Conservation (phyloP, 306 rosid species). For the Cicer bijugum region DNA sequence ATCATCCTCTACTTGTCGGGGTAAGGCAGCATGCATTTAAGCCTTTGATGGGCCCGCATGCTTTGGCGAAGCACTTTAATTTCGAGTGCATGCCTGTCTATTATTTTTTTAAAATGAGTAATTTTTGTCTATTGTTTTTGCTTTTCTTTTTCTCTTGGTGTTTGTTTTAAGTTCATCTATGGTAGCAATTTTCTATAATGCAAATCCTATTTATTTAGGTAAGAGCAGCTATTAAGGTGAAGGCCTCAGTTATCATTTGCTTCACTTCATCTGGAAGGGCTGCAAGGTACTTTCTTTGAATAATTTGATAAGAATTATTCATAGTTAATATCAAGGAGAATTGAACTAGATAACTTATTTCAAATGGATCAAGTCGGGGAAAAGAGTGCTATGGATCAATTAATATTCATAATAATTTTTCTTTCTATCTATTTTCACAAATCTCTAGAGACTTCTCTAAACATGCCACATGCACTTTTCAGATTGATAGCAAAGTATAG, state of each 20-base stretch:
- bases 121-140: slow-evolving; percentile 31
- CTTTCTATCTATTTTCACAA: slow-evolving; percentile 24
- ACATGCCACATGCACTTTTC: slow-evolving; percentile 40
- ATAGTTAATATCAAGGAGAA: slow-evolving; percentile 16
- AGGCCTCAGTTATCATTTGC: slow-evolving; percentile 95
- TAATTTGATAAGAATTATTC: slow-evolving; percentile 15
- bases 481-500: slow-evolving; percentile 93
- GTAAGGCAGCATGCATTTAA: slow-evolving; percentile 11
- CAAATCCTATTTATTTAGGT: slow-evolving; percentile 60
- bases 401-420: slow-evolving; percentile 9
- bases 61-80: slow-evolving; percentile 8
- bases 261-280: slow-evolving; percentile 99
- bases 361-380: background rate
- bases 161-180: slow-evolving; percentile 30
- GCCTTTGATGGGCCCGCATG: slow-evolving; percentile 1
- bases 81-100: slow-evolving; percentile 9
- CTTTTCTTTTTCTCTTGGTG: slow-evolving; percentile 10
- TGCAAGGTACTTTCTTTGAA: slow-evolving; percentile 68
- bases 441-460: slow-evolving; percentile 18
- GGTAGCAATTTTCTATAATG: slow-evolving; percentile 37
- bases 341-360: slow-evolving; percentile 22
- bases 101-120: background rate
- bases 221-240: slow-evolving; percentile 98
- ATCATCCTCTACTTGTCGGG: slow-evolving; percentile 5
- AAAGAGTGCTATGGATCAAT: slow-evolving; percentile 34